phyloP scores from a whole-genome alignment of 352 stramenopile species.

The Phytophthora cactorum region DNA sequence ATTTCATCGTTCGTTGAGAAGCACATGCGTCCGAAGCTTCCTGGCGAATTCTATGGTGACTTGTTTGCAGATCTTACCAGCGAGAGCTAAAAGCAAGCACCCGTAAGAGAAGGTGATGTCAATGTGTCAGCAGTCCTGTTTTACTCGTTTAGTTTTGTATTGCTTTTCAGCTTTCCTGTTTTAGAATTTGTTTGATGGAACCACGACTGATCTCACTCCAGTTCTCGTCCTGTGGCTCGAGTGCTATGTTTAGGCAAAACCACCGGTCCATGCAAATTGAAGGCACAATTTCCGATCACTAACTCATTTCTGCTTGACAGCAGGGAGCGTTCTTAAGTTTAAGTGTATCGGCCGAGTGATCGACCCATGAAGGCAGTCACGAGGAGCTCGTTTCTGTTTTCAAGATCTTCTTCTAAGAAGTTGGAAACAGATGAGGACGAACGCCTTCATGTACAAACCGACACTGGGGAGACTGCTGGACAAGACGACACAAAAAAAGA shows the following conservation, averaged over 20 bases:
- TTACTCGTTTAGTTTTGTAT: conserved; percentile 17
- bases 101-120: conserved; percentile 13
- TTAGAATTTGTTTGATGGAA: conserved; percentile 5
- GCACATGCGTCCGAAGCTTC: conserved; percentile 84
- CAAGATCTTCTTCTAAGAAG: conserved; percentile 28
- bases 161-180: conserved; percentile 16
- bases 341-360: too few species aligned
- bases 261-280: conserved; percentile 1
- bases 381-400: conserved; percentile 32
- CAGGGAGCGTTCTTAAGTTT: background rate
- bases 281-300: background rate
- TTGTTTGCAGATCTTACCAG: conserved; percentile 71
- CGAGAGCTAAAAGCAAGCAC: conserved; percentile 18
- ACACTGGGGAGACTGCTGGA: background rate
- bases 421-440: conserved; percentile 6
- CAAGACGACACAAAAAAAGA: conserved; percentile 11
- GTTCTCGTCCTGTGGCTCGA: conserved; percentile 22
- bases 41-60: conserved; percentile 86
- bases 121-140: conserved; percentile 31
- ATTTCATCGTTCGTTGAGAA: conserved; percentile 79
- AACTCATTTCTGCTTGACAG: conserved; percentile 11
- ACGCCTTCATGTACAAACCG: background rate
- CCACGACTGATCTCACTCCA: background rate
- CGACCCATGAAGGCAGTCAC: conserved; percentile 14
- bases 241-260: conserved; percentile 34